Evolutionary conservation across 768 basidiomycete genomes (phyloP), one percentile per base, ranked within the genome.

Genomic region (Mycena olivaceomarginata): DNA sequence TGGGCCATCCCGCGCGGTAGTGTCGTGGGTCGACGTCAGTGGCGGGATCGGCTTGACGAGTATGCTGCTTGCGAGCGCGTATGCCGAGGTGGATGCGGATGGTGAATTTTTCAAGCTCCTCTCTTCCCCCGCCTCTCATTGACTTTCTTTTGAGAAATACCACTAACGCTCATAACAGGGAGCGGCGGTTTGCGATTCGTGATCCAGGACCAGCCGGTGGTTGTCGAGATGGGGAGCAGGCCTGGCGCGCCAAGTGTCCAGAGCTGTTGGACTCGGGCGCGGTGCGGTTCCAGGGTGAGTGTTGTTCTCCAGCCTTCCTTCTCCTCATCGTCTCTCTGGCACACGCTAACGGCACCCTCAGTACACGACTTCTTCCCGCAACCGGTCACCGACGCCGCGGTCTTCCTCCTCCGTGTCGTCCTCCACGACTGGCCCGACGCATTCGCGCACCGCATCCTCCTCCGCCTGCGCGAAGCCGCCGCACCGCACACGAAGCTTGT

Each of bases 321-420:
- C 25, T 74, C 16, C 15, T 13, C 62, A 25, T 25, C 25, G 25
- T 25, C 25, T 25, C 25, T 25, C 25, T 25, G 48, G 57, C 39
- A 56, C 56, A 25, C 53, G 31, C 46, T 60, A 37, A 39, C 15
- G 5, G 18, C 18, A 25, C 25, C 25, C 25, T 41, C 67, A 92
- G 94, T 89, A 2, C 95, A 96, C 80, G 94, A 96, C 85, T 96
- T 96, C 82, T 96, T 96, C 5, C 90, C 92, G 0, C 95, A 96
- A 80, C 90, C 90, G 2, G 81, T 87, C 67, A 83, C 80, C 71
- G 79, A 90, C 67, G 88, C 93, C 75, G 90, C 93, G 0, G 91
- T 95, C 8, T 96, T 93, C 81, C 86, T 96, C 45, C 86, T 95
- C 43, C 91, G 95, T 25, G 92, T 93, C 22, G 90, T 95, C 51